phyloP scores from a whole-genome alignment of 2,329 filamentous ascomycete species.

The Fusarium sp. region DNA sequence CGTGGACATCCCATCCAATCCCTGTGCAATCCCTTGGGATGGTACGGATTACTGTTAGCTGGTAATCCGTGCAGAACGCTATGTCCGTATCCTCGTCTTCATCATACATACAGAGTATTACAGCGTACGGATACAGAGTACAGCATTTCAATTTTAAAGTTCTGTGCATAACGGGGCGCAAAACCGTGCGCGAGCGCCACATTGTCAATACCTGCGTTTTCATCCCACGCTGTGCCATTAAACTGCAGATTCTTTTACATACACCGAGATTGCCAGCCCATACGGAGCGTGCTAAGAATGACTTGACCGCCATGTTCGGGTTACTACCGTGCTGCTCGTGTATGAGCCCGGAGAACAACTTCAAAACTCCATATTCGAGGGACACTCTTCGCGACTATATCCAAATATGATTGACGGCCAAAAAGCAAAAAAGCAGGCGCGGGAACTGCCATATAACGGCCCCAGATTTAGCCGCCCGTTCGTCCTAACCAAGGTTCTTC shows the following conservation, averaged over 20 bases:
- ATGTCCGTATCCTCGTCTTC: slow-evolving; percentile 9
- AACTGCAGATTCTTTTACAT: slow-evolving; percentile 19
- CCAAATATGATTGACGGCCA: slow-evolving; percentile 12
- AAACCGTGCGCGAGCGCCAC: slow-evolving; percentile 19
- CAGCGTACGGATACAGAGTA: too few relatives aligned
- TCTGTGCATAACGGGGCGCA: too few relatives aligned
- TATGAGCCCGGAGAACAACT: neutral
- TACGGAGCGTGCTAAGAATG: neutral
- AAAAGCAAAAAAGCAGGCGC: slow-evolving; percentile 38
- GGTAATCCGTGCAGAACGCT: slow-evolving; percentile 2
- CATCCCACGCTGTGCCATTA: slow-evolving; percentile 31
- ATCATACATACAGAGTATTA: neutral
- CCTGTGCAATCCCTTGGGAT: neutral
- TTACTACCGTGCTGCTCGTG: neutral
- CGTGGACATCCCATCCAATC: slow-evolving; percentile 2
- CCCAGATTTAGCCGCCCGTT: slow-evolving; percentile 43
- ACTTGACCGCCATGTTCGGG: slow-evolving; percentile 17
- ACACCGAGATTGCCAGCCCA: neutral
- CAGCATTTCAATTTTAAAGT: too few relatives aligned
- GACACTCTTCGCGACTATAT: slow-evolving; percentile 7
- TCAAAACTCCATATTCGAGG: neutral
- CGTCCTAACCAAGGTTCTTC: slow-evolving; percentile 20
- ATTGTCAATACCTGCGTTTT: slow-evolving; percentile 7
- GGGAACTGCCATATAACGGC: slow-evolving; percentile 21
- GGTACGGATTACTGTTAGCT: neutral